Base-by-base conservation (phyloP, 768 basidiomycete species). In the Kwoniella pini region DNA sequence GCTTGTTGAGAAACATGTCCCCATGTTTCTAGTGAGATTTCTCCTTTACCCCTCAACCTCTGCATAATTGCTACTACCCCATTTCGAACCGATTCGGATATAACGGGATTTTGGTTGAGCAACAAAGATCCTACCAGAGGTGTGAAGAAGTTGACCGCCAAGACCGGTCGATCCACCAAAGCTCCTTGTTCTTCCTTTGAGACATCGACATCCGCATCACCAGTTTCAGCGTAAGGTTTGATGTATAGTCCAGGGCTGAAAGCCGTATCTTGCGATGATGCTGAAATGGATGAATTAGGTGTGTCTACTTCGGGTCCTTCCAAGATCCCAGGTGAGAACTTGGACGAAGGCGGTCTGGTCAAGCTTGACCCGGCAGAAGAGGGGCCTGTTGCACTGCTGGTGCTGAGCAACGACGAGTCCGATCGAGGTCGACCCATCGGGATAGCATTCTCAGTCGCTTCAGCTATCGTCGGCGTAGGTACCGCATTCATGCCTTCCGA, bases 41-140 rank as follows among this genome's bases (percentile, higher is more conserved):
- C 69, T 30, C 46, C 86, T 42, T 85, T 85, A 51, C 81, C 84
- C 61, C 85, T 83, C 62, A 94, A 84, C 38, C 89, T 83, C 39
- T 83, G 82, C 30, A 96, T 81, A 48, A 95, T 80, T 65, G 89
- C 85, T 17, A 94, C 90, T 57, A 96, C 83, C 2, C 88, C 86
- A 50, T 83, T 82, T 62, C 91, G 84, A 19, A 91, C 85, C 2
- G 85, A 83, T 27, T 86, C 86, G 48, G 88, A 86, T 31, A 96
- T 86, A 49, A 83, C 79, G 48, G 84, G 82, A 68, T 90, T 91
- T 26, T 87, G 83, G 73, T 87, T 91, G 44, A 97, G 85, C 13
- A 98, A 83, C 27, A 98, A 81, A 0, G 89, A 89, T 42, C 90
- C 93, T 28, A 98, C 83, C 49, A 96, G 87, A 12, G 91, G 90